Base-by-base conservation (phyloP, 2,329 filamentous ascomycete species). In the Fusarium verticillioides region DNA sequence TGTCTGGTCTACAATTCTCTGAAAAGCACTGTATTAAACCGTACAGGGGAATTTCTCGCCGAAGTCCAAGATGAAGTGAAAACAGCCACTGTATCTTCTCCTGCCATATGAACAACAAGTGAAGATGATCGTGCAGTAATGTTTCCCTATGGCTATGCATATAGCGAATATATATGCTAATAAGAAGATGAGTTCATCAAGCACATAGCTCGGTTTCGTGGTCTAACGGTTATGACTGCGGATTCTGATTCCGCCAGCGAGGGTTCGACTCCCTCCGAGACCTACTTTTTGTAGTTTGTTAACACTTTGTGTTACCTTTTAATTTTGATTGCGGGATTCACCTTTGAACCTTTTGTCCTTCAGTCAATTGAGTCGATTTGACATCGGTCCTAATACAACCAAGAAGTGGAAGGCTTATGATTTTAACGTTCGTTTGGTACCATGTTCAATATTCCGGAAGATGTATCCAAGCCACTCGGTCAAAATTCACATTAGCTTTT, bases 111-210 rank as follows among this genome's bases (percentile, higher is more conserved):
- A 37, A 37, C 18, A 6, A 19, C 1, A 19, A 19, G 9, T 2
- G 1, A 19, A 37, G 18, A 39, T 21, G 5, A 21, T 39, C 10
- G 18, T 19, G 18, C 2, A 37, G 9, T 9, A 18, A 9, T 3
- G 18, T 37, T 37, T n/a, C n/a, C n/a, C n/a, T n/a, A n/a, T n/a
- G n/a, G n/a, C 9, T 6, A 6, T 1, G 5, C 2, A 11, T 11
- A 19, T 9, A 6, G 2, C 21, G 5, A 1, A n/a, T 42, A 6
- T n/a, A 11, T 0, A 16, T 4, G 0, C 4, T 0, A 1, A 23
- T 43, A 16, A 7, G 5, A 23, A 2, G 0, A 0, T 3, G 0
- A 23, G 9, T 23, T 2, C 5, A 23, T 16, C 15, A 43, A 23
- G 15, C 16, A 4, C 9, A 7, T 16, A 19, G 26, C 11, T 10